Evolutionary conservation across 371 early-diverging fungal genomes (phyloP), one percentile per base, ranked within the genome.

Genomic region (Mortierella sp.): DNA sequence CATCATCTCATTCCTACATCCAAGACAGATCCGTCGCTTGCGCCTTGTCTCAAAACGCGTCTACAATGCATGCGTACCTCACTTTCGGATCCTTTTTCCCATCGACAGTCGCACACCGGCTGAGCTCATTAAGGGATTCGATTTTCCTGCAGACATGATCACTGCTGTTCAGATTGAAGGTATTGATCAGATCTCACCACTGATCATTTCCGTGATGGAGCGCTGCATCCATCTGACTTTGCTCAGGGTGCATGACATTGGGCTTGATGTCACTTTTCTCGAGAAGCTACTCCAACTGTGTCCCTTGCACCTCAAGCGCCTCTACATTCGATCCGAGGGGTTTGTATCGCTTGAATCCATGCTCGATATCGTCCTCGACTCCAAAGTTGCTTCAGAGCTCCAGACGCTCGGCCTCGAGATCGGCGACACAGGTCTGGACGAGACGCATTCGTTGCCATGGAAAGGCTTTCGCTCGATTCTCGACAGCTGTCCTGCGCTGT

Each of bases 11-110:
- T 69, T 32, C 30, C 41, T 69, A 3, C 12, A n/a, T 14, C 44
- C 57, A 44, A 50, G 34, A 41, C 62, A 57, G 23, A 12, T 62
- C n/a, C 62, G 63, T 19, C 70, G 63, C 1, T 53, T 69, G 6
- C 70, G 70, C 30, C 70, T 69, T 24, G 70, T 69, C 41, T 69
- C 57, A 14, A 52, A 52, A 47, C 62, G 47, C 27, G 9, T 69
- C 30, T 26, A 56, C 39, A 14, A 21, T 6, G 70, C 70, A 9
- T 69, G 63, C 53, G 23, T 27, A 1, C 39, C 52, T 11, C 52
- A 62, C 31, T 19, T 62, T 9, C 41, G 34, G n/a, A 30, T 62
- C 48, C 4, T 26, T 26, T 19, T 69, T 19, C 4, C 52, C 2
- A 50, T 69, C 53, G 32, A 39, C 41, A 46, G 28, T 14, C 44